A percentile compares a stretch with the other conserved stretches of the same genome.
Evolutionary conservation across 2,329 filamentous ascomycete species (phyloP).

Genomic region (Aspergillus sp.): DNA sequence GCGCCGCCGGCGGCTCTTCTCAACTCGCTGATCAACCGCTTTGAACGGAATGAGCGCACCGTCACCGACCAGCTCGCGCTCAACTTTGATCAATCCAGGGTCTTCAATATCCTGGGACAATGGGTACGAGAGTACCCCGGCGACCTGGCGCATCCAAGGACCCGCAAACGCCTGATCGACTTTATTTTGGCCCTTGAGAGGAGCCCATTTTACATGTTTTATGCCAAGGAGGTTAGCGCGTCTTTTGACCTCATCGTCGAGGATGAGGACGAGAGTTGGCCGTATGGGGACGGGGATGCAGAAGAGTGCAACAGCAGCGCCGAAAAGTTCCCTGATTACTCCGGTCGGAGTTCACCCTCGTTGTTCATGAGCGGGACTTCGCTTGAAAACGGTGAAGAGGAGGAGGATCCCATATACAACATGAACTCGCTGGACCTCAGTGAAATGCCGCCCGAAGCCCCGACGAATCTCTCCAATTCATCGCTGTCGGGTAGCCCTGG

Average conservation of each 20-base stretch:
- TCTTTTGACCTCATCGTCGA: slow-evolving; percentile 67
- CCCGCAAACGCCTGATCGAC: slow-evolving; percentile 60
- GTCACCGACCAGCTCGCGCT: slow-evolving; percentile 65
- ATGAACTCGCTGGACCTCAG: slow-evolving; percentile 32
- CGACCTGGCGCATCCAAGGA: slow-evolving; percentile 75
- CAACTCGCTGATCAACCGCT: slow-evolving; percentile 52
- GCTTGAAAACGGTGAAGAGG: slow-evolving; percentile 15
- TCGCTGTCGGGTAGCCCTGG: slow-evolving; percentile 32
- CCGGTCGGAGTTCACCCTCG: slow-evolving; percentile 32
- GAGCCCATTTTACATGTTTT: slow-evolving; percentile 72
- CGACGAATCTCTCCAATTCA: slow-evolving; percentile 29
- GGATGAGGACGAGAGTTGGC: slow-evolving; percentile 90
- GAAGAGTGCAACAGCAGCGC: slow-evolving; percentile 33
- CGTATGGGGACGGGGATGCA: slow-evolving; percentile 62
- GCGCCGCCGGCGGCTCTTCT: slow-evolving; percentile 72
- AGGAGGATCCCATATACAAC: slow-evolving; percentile 29
- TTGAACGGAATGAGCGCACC: slow-evolving; percentile 65
- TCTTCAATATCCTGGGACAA: slow-evolving; percentile 72
- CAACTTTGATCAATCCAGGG: slow-evolving; percentile 70
- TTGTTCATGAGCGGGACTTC: slow-evolving; percentile 20
- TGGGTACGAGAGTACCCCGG: slow-evolving; percentile 88
- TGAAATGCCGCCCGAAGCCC: slow-evolving; percentile 29
- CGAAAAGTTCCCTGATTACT: slow-evolving; percentile 33
- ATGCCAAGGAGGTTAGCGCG: slow-evolving; percentile 74
- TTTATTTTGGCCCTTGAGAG: slow-evolving; percentile 68